These are phyloP conservation scores for Lithohypha guttulata DNA, from an alignment of 2,329 filamentous ascomycete species.

Conservation along the genomic window DNA sequence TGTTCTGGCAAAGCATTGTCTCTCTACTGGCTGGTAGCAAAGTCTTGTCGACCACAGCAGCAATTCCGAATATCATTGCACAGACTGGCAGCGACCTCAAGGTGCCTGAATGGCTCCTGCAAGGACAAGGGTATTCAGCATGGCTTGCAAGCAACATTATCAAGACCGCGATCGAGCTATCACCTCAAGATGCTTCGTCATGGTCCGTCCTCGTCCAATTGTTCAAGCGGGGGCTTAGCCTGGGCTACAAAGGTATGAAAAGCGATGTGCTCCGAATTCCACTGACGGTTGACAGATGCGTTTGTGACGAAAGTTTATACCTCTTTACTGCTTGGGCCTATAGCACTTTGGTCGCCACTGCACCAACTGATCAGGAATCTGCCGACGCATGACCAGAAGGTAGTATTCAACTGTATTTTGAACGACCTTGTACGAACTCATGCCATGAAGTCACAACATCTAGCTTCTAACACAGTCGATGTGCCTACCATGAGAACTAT, in stretches of 20 bases:
- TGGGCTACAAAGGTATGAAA: constrained; percentile 59
- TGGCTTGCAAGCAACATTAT: constrained; percentile 63
- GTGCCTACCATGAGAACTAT: constrained; percentile 29
- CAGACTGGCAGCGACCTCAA: constrained; percentile 11
- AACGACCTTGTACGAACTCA: constrained; percentile 33
- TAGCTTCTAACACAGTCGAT: constrained; percentile 10
- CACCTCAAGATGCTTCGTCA: constrained; percentile 20
- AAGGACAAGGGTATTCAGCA: constrained; percentile 52
- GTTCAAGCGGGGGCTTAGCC: constrained; percentile 49
- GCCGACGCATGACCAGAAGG: constrained; percentile 39
- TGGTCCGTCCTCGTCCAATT: constrained; percentile 34
- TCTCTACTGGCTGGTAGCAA: constrained; percentile 49
- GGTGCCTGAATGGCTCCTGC: constrained; percentile 48
- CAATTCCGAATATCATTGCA: constrained; percentile 23
- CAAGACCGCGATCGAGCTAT: constrained; percentile 33
- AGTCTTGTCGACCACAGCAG: constrained; percentile 45
- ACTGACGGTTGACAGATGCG: constrained; percentile 26
- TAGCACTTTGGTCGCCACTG: constrained; percentile 25
- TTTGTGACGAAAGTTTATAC: constrained; percentile 32
- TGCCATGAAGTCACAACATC: constrained; percentile 23
- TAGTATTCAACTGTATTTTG: constrained; percentile 35
- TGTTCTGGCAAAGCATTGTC: constrained; percentile 55
- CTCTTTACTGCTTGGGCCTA: constrained; percentile 27
- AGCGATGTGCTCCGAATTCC: constrained; percentile 10
- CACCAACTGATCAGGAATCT: constrained; percentile 32